A percentile compares a stretch with the other conserved stretches of the same genome.
Evolutionary conservation across 371 early-diverging fungal genomes (phyloP).

Genomic region (Mucor racemosus): DNA sequence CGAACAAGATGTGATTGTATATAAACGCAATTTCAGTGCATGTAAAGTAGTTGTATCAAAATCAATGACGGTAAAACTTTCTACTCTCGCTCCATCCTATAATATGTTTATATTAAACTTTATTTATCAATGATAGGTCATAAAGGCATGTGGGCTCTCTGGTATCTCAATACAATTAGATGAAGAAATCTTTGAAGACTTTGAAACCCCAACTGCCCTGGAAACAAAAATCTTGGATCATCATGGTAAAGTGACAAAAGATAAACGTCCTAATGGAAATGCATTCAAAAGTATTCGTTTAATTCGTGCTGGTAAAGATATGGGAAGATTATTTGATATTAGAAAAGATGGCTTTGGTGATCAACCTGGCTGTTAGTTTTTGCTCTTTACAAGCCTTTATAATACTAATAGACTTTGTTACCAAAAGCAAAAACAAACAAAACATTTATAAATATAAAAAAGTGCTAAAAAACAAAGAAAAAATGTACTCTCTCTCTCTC

Average conservation of each 20-base stretch:
- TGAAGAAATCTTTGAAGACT: constrained; percentile 50
- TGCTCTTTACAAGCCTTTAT: neutral
- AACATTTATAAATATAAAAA: neutral
- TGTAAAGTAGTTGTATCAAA: constrained; percentile 54
- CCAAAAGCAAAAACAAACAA: constrained; percentile 6
- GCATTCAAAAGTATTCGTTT: constrained; percentile 57
- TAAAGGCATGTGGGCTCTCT: constrained; percentile 50
- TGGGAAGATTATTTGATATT: constrained; percentile 58
- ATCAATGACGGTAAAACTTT: constrained; percentile 49
- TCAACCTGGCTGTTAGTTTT: constrained; percentile 8
- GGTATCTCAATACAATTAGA: constrained; percentile 53
- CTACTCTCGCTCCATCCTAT: neutral
- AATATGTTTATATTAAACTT: neutral
- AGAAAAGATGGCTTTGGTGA: constrained; percentile 51
- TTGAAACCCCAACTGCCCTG: constrained; percentile 58
- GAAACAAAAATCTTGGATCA: constrained; percentile 60
- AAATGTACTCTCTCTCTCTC: neutral
- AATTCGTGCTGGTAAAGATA: constrained; percentile 49
- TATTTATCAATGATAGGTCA: constrained; percentile 31
- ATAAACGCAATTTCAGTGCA: constrained; percentile 59
- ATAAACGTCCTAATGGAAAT: constrained; percentile 58
- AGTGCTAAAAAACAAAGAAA: too few relatives aligned
- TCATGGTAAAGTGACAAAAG: constrained; percentile 52
- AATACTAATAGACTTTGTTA: neutral
- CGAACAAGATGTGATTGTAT: constrained; percentile 50